Evolutionary conservation across 2,329 filamentous ascomycete genomes (phyloP).

Genomic region (Aspergillus hiratsukae): DNA sequence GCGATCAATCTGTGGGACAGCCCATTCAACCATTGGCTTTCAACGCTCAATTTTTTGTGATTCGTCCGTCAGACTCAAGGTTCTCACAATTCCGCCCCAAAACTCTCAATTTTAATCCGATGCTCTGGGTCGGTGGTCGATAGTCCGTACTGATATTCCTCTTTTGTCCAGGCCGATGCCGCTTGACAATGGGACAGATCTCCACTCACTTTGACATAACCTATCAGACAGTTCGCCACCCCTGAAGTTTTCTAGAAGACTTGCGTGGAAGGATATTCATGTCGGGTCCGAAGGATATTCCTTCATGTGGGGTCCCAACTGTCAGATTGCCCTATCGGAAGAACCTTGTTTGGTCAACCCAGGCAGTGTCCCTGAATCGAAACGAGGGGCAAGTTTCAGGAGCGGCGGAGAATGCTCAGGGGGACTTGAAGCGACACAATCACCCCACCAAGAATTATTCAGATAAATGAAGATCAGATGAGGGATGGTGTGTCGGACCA

Average conservation of each 20-base stretch:
- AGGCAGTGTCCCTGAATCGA: background rate
- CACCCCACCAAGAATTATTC: background rate
- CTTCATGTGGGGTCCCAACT: background rate
- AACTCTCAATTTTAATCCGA: background rate
- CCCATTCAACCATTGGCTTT: background rate
- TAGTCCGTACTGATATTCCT: background rate
- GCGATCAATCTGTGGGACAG: conserved; percentile 14
- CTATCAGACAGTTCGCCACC: background rate
- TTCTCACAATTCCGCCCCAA: background rate
- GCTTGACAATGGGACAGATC: background rate
- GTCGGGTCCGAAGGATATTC: background rate
- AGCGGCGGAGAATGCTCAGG: background rate
- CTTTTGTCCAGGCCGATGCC: background rate
- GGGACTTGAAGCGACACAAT: background rate
- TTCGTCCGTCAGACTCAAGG: conserved; percentile 5
- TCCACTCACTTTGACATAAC: too few relatives aligned
- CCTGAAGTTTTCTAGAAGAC: background rate
- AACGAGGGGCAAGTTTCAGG: background rate
- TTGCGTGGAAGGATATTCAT: background rate
- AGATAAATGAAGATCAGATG: too few relatives aligned
- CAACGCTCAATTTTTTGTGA: background rate
- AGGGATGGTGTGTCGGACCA: too few relatives aligned
- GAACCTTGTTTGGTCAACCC: background rate
- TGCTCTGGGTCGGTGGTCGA: background rate
- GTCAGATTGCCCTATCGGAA: background rate